phyloP scores from a whole-genome alignment of 306 rosid species.

The Prunus mongolica region DNA sequence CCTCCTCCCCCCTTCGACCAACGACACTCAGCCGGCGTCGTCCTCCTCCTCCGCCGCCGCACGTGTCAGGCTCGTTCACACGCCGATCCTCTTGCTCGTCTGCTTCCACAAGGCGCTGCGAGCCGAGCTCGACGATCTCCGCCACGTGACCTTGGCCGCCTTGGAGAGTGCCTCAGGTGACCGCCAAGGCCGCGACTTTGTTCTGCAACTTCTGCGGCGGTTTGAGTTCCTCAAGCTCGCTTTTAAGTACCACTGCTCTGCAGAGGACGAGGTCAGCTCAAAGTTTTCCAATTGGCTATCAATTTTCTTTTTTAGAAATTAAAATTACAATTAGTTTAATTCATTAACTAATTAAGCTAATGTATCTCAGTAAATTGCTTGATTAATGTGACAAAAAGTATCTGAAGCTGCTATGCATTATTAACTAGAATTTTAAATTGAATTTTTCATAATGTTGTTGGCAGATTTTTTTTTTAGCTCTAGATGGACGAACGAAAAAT shows the following conservation, averaged over 20 bases:
- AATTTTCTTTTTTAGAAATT: neutral
- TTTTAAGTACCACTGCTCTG: slow-evolving; percentile 61
- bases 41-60: neutral
- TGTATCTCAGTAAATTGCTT: neutral
- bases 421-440: neutral
- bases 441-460: slow-evolving; percentile 3
- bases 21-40: neutral
- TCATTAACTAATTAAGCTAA: neutral
- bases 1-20: slow-evolving; percentile 5
- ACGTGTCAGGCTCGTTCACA: slow-evolving; percentile 31
- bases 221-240: slow-evolving; percentile 69
- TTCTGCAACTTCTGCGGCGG: slow-evolving; percentile 47
- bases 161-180: slow-evolving; percentile 25
- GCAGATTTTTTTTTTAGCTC: slow-evolving; percentile 74
- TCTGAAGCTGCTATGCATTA: neutral
- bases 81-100: slow-evolving; percentile 67
- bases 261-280: slow-evolving; percentile 69
- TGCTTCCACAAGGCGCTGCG: slow-evolving; percentile 72
- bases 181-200: slow-evolving; percentile 10
- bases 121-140: slow-evolving; percentile 57
- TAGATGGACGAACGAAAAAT: slow-evolving; percentile 66
- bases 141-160: slow-evolving; percentile 35
- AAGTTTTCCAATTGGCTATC: neutral
- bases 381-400: neutral
- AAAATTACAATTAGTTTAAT: neutral